phyloP scores from a whole-genome alignment of 306 rosid species.

The Cicer cuneatum region DNA sequence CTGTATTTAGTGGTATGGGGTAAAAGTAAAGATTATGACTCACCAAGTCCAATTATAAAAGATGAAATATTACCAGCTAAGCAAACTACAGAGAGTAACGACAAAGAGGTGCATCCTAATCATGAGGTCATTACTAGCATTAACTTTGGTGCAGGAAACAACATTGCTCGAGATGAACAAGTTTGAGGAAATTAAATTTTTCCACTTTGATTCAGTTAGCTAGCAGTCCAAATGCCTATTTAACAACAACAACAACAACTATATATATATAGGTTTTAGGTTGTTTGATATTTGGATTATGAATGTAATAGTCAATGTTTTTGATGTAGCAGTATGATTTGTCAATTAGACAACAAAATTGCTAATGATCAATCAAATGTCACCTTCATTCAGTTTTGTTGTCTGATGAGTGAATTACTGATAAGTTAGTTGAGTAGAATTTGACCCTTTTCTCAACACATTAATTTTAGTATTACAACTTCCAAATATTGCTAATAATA shows the following conservation, averaged over 20 bases:
- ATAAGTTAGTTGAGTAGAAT: background rate
- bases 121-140: slow-evolving; percentile 46
- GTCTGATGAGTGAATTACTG: background rate
- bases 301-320: slow-evolving; percentile 29
- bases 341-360: slow-evolving; percentile 32
- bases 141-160: slow-evolving; percentile 34
- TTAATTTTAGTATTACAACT: background rate
- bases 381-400: background rate
- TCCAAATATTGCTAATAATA: background rate
- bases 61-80: slow-evolving; percentile 47
- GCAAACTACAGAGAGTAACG: slow-evolving; percentile 39
- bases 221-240: slow-evolving; percentile 21
- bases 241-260: slow-evolving; percentile 27
- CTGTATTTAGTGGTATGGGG: slow-evolving; percentile 93
- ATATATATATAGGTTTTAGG: slow-evolving; percentile 13
- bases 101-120: slow-evolving; percentile 43
- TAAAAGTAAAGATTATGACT: slow-evolving; percentile 66
- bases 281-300: slow-evolving; percentile 35
- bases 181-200: background rate
- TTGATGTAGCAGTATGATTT: slow-evolving; percentile 22
- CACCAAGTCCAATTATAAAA: slow-evolving; percentile 37
- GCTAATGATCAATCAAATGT: background rate
- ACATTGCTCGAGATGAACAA: slow-evolving; percentile 14
- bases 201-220: background rate
- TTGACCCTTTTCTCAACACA: background rate